Evolutionary conservation across 345 rosid species (phyloP).

Genomic region (Citrus cavaleriei): DNA sequence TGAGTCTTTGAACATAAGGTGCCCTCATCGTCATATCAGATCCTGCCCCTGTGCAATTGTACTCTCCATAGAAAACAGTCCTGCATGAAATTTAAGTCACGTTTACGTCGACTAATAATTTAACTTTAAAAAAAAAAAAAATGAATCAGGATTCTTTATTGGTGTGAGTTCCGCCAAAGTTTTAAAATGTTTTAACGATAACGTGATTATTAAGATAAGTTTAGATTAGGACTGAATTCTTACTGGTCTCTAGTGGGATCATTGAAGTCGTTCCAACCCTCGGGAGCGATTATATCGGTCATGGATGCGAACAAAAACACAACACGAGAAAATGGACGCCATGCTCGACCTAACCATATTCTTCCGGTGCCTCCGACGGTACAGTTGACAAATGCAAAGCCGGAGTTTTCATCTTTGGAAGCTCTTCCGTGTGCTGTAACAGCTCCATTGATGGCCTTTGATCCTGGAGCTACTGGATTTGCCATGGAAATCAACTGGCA

Average conservation of each 20-base stretch:
- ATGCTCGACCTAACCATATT: slow-evolving; percentile 89
- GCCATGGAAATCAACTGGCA: slow-evolving; percentile 82
- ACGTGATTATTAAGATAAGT: no score
- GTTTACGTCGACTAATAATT: no score
- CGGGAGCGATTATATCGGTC: slow-evolving; percentile 74
- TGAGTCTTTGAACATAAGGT: slow-evolving; percentile 59
- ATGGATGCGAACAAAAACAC: slow-evolving; percentile 54
- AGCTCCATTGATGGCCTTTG: slow-evolving; percentile 60
- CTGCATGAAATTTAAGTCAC: slow-evolving; percentile 28
- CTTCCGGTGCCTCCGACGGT: slow-evolving; percentile 76
- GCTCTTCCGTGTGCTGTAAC: slow-evolving; percentile 83
- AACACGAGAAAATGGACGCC: slow-evolving; percentile 85
- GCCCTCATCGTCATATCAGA: slow-evolving; percentile 52
- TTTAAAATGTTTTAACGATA: background rate
- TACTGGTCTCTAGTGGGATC: slow-evolving; percentile 81
- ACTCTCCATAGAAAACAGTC: slow-evolving; percentile 70
- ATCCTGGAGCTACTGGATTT: slow-evolving; percentile 57
- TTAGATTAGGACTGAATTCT: background rate
- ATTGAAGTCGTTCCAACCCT: slow-evolving; percentile 90
- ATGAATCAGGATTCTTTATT: background rate
- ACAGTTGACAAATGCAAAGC: slow-evolving; percentile 65
- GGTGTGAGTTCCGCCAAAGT: background rate
- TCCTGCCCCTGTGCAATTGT: slow-evolving; percentile 73
- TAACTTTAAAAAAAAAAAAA: background rate
- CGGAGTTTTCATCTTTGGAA: slow-evolving; percentile 69